A percentile compares a stretch with the other conserved stretches of the same genome.
Evolutionary conservation across 129 eudicot species (phyloP).

Genomic region (Glebionis coronaria): DNA sequence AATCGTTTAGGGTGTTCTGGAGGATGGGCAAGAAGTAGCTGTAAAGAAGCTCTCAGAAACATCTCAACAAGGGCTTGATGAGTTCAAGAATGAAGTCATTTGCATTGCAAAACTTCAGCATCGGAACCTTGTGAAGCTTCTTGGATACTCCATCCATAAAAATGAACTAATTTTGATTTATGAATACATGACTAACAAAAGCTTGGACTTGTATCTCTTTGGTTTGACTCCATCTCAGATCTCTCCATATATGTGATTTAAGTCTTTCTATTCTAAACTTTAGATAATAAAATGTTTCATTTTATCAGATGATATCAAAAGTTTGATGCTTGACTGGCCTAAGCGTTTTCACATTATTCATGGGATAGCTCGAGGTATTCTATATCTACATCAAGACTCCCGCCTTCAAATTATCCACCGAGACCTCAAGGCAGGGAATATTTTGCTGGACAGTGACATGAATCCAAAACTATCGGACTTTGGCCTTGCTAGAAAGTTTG

Average conservation of each 20-base stretch:
- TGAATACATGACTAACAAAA: slow-evolving; percentile 29
- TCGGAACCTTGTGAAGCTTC: slow-evolving; percentile 39
- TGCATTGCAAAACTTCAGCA: slow-evolving; percentile 37
- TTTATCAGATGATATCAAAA: slow-evolving; percentile 21
- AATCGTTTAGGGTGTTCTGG: slow-evolving; percentile 16
- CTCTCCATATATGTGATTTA: not conserved
- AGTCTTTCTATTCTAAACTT: not conserved
- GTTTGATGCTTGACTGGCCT: slow-evolving; percentile 24
- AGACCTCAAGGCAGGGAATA: slow-evolving; percentile 24
- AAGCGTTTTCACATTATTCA: slow-evolving; percentile 12
- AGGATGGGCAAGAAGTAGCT: slow-evolving; percentile 17
- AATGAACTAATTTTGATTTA: slow-evolving; percentile 32
- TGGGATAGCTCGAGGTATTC: slow-evolving; percentile 25
- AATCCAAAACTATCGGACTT: slow-evolving; percentile 32
- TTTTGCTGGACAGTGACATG: slow-evolving; percentile 20
- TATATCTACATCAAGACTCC: slow-evolving; percentile 30
- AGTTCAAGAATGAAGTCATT: slow-evolving; percentile 23
- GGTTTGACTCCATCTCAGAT: slow-evolving; percentile 2
- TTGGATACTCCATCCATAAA: slow-evolving; percentile 33
- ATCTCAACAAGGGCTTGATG: slow-evolving; percentile 24
- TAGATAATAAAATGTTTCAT: not conserved
- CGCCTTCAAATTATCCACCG: slow-evolving; percentile 25
- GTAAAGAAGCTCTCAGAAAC: slow-evolving; percentile 24
- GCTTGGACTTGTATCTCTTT: slow-evolving; percentile 20
- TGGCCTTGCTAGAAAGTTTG: slow-evolving; percentile 28